Conservation (phyloP, 78 protist genomes). For the Creolimax fragrantissima region DNA sequence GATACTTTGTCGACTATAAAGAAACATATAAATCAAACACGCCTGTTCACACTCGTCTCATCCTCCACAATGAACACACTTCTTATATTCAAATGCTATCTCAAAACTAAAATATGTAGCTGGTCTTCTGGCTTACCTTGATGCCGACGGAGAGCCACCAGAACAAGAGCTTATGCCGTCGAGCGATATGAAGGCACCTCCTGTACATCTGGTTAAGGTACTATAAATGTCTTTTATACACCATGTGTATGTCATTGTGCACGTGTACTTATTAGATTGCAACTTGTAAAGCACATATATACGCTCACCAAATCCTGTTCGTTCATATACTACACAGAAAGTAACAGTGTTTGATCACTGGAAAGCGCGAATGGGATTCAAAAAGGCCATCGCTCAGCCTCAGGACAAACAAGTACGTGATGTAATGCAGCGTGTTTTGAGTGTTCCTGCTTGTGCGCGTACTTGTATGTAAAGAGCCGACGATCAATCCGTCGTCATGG, state of each 20-base stretch:
- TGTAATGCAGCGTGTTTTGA: background rate
- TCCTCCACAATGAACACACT: background rate
- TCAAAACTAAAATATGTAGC: background rate
- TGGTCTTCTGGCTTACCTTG: conserved; percentile 48
- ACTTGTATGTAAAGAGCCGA: no score
- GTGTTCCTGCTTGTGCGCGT: background rate
- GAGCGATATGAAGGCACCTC: background rate
- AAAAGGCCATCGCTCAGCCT: background rate
- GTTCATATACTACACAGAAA: no score
- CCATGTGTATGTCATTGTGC: no score
- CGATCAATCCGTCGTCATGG: no score
- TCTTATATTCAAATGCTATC: background rate
- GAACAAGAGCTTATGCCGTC: conserved; percentile 4
- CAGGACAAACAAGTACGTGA: background rate
- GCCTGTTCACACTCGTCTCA: background rate
- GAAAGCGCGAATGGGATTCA: conserved; percentile 14
- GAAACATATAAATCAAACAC: background rate
- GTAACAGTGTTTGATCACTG: conserved; percentile 26
- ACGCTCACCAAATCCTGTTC: no score
- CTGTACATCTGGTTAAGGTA: background rate
- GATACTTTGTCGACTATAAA: no score
- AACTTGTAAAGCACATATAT: no score
- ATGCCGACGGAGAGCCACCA: conserved; percentile 42
- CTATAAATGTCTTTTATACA: no score
- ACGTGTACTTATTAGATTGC: no score